phyloP scores from a whole-genome alignment of 768 basidiomycete species.

The Tricholoma sp. region DNA sequence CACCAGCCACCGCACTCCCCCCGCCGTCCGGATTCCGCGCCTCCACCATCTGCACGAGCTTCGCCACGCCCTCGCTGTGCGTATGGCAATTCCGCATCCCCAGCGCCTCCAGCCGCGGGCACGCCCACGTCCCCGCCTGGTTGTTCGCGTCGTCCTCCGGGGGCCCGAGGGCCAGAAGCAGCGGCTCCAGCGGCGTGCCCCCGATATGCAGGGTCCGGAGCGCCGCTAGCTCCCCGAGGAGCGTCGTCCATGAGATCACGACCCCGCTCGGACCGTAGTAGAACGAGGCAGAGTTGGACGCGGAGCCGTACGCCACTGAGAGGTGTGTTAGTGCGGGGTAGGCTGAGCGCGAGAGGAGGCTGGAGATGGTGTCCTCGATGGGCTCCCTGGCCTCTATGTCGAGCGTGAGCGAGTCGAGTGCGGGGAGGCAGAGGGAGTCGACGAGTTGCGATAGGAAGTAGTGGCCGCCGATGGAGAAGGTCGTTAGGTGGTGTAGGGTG shows the following conservation, averaged over 20 bases:
- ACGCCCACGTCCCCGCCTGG: constrained; percentile 46
- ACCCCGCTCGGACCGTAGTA: constrained; percentile 58
- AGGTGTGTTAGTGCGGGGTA: constrained; percentile 54
- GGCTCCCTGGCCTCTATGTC: constrained; percentile 76
- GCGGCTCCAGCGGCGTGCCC: constrained; percentile 58
- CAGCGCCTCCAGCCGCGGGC: constrained; percentile 56
- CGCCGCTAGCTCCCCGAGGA: constrained; percentile 54
- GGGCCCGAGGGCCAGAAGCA: constrained; percentile 50
- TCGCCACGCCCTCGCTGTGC: constrained; percentile 59
- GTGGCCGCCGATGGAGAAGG: constrained; percentile 61
- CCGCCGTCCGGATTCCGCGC: constrained; percentile 54
- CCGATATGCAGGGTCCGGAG: constrained; percentile 61
- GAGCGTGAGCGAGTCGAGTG: constrained; percentile 52
- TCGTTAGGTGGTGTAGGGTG: constrained; percentile 49
- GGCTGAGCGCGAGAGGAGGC: constrained; percentile 55
- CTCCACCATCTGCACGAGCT: constrained; percentile 69
- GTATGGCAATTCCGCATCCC: constrained; percentile 61
- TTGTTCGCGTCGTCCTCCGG: constrained; percentile 52
- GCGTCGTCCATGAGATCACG: constrained; percentile 58
- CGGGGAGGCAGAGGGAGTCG: constrained; percentile 56
- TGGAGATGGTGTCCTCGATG: constrained; percentile 64
- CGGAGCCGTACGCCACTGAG: constrained; percentile 54
- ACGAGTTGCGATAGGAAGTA: constrained; percentile 56
- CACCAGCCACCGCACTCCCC: constrained; percentile 29
- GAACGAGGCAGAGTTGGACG: constrained; percentile 32